A percentile compares a stretch with the other conserved stretches of the same genome.
phyloP scores from a whole-genome alignment of 2,329 filamentous ascomycete species.

The Endothia cerciana region DNA sequence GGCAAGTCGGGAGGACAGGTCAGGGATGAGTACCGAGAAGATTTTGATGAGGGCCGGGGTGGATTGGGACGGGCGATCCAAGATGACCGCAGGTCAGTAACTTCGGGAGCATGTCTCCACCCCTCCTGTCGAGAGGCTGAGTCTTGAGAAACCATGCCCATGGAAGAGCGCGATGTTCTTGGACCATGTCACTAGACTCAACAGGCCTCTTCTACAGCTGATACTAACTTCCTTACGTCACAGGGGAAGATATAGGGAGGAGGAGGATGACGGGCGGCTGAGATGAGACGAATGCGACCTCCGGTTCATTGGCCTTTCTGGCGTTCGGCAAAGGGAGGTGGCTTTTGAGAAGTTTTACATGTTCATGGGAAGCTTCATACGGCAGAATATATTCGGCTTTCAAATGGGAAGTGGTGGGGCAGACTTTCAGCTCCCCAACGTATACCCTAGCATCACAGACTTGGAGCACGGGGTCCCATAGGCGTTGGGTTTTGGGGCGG shows the following conservation, averaged over 20 bases:
- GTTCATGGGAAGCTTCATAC: background rate
- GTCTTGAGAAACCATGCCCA: background rate
- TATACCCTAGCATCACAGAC: background rate
- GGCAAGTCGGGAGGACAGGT: slow-evolving; percentile 97
- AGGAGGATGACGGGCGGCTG: slow-evolving; percentile 62
- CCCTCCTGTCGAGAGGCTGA: slow-evolving; percentile 25
- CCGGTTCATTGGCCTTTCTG: background rate
- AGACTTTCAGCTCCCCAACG: background rate
- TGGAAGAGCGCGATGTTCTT: background rate
- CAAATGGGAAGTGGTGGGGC: background rate
- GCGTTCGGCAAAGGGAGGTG: background rate
- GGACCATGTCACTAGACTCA: background rate
- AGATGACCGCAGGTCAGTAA: slow-evolving; percentile 43
- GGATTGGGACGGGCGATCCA: slow-evolving; percentile 82
- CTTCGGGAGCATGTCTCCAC: background rate
- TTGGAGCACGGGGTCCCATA: background rate
- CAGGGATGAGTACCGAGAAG: slow-evolving; percentile 94
- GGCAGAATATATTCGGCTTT: background rate
- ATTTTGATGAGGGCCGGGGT: slow-evolving; percentile 93
- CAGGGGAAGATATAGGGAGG: slow-evolving; percentile 47
- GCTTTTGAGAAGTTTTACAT: background rate
- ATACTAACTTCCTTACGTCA: background rate
- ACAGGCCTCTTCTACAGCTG: background rate
- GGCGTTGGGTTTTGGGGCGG: background rate
- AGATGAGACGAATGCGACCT: slow-evolving; percentile 31